These are phyloP conservation scores for Lyophyllum shimeji DNA, from an alignment of 768 basidiomycete genomes.

Conservation along the genomic window DNA sequence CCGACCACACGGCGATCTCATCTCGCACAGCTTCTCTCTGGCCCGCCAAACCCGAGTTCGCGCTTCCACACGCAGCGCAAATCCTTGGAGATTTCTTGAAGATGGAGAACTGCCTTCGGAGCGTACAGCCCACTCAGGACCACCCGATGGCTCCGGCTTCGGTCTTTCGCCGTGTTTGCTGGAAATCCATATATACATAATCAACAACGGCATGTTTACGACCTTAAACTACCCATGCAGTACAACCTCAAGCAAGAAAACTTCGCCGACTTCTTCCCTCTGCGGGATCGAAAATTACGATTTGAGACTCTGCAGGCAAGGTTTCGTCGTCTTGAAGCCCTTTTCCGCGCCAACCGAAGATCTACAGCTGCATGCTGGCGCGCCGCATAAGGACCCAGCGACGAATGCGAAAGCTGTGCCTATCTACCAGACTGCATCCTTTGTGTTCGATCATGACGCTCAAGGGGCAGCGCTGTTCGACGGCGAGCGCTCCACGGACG, in stretches of 20 bases:
- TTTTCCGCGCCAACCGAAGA: no score
- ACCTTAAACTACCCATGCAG: slow-evolving; percentile 2
- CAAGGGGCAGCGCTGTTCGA: slow-evolving; percentile 31
- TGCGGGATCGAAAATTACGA: slow-evolving; percentile 35
- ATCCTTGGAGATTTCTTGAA: no score
- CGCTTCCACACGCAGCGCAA: no score
- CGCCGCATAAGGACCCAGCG: slow-evolving; percentile 46
- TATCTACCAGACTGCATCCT: slow-evolving; percentile 58
- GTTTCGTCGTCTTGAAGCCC: neutral
- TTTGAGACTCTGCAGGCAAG: slow-evolving; percentile 46
- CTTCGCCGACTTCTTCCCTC: slow-evolving; percentile 25
- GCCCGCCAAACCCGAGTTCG: no score
- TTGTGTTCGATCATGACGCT: slow-evolving; percentile 52
- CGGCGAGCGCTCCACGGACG: neutral
- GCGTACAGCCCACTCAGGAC: no score
- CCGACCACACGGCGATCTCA: no score
- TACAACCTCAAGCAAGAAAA: slow-evolving; percentile 10
- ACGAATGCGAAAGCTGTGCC: slow-evolving; percentile 64
- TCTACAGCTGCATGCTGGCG: slow-evolving; percentile 60
- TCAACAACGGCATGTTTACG: no score
- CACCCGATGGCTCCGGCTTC: no score
- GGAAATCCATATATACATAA: no score
- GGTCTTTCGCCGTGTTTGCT: no score
- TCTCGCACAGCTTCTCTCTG: no score
- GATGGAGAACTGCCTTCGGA: no score